Evolutionary conservation across 2,329 filamentous ascomycete genomes (phyloP).

Genomic region (Neocucurbitaria cava): DNA sequence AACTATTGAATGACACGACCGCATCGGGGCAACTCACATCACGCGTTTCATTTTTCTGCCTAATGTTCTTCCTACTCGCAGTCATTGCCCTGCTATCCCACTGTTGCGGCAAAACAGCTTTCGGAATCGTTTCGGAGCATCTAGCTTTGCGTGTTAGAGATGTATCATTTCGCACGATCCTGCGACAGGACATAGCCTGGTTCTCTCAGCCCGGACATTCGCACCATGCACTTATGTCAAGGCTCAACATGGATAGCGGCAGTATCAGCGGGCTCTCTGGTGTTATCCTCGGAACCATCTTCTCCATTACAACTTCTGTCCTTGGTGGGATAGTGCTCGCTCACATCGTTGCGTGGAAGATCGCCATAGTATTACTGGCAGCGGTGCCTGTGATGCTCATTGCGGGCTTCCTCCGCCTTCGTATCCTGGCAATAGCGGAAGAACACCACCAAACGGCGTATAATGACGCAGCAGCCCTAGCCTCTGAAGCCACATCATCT

Average conservation of each 20-base stretch:
- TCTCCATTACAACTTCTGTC: conserved; percentile 56
- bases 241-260: conserved; percentile 57
- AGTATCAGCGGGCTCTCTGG: conserved; percentile 58
- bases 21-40: conserved; percentile 25
- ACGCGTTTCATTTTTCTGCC: conserved; percentile 52
- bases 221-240: conserved; percentile 54
- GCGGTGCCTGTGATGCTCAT: conserved; percentile 58
- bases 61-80: conserved; percentile 62
- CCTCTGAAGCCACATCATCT: conserved; percentile 70
- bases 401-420: conserved; percentile 55
- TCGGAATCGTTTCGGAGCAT: conserved; percentile 57
- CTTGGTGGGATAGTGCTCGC: conserved; percentile 57
- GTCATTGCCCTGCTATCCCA: conserved; percentile 58
- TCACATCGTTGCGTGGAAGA: conserved; percentile 59
- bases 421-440: conserved; percentile 64
- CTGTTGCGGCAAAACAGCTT: conserved; percentile 53
- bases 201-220: conserved; percentile 54
- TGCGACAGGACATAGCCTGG: conserved; percentile 64
- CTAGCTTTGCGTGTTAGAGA: conserved; percentile 54
- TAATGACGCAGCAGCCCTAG: conserved; percentile 67
- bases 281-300: conserved; percentile 59
- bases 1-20: conserved; percentile 37
- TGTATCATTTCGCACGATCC: conserved; percentile 58
- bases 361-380: conserved; percentile 58
- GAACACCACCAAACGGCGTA: conserved; percentile 70